These are phyloP conservation scores for Lachnellula subtilissima DNA, from an alignment of 2,329 filamentous ascomycete species.

Conservation along the genomic window DNA sequence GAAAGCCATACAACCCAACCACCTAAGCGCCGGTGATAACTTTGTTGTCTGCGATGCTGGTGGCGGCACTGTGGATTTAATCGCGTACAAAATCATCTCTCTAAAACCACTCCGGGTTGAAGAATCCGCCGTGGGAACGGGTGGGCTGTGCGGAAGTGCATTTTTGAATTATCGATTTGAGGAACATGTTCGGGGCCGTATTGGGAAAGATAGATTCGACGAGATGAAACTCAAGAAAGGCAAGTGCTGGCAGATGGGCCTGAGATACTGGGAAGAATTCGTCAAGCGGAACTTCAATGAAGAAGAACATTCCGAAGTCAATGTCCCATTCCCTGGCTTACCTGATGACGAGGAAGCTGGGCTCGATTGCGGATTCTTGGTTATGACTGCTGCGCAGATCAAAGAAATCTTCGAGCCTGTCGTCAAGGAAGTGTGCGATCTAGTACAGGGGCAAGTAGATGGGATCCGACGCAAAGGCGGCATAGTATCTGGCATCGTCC, in stretches of 20 bases:
- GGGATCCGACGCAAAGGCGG: conserved; percentile 56
- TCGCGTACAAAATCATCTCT: conserved; percentile 76
- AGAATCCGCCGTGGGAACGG: conserved; percentile 74
- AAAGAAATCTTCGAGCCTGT: conserved; percentile 74
- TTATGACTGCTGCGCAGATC: conserved; percentile 65
- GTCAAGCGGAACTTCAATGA: conserved; percentile 81
- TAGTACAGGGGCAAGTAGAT: conserved; percentile 64
- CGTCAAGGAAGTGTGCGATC: conserved; percentile 63
- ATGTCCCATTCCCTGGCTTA: conserved; percentile 72
- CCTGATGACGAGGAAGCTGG: conserved; percentile 71
- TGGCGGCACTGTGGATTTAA: conserved; percentile 65
- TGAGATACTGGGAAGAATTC: conserved; percentile 78
- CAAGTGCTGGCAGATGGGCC: conserved; percentile 75
- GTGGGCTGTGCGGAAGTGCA: conserved; percentile 71
- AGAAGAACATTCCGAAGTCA: conserved; percentile 71
- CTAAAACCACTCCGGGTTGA: conserved; percentile 67
- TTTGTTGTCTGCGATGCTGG: conserved; percentile 54
- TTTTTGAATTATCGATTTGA: conserved; percentile 80
- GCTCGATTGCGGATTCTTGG: conserved; percentile 70
- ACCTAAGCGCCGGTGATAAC: conserved; percentile 61
- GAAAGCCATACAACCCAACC: conserved; percentile 72
- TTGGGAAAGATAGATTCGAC: conserved; percentile 63
- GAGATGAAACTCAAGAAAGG: conserved; percentile 74
- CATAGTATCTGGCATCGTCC: conserved; percentile 67
- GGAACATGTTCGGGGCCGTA: conserved; percentile 64